Percentiles rank a stretch among this genome's conserved stretches.
These are phyloP conservation scores for Aspergillus hiratsukae DNA, from an alignment of 2,329 filamentous ascomycete species.

Conservation along the genomic window DNA sequence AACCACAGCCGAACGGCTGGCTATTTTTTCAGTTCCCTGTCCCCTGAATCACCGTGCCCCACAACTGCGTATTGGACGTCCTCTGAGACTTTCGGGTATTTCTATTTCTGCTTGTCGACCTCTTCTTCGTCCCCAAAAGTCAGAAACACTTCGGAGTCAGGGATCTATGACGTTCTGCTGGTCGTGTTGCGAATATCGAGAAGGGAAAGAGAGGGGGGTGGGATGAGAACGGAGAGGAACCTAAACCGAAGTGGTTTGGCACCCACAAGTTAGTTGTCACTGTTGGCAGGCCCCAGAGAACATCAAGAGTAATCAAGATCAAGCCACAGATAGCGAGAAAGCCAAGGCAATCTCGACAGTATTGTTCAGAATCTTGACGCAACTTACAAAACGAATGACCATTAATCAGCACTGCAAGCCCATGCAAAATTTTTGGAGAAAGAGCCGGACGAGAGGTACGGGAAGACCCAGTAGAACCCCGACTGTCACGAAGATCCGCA, in stretches of 20 bases:
- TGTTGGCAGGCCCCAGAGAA: neutral
- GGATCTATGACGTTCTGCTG: neutral
- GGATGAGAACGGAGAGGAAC: neutral
- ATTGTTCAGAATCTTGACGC: neutral
- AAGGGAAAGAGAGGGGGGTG: neutral
- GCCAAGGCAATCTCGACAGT: neutral
- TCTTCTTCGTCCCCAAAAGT: neutral
- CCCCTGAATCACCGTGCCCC: neutral
- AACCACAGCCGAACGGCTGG: constrained; percentile 23
- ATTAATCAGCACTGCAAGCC: neutral
- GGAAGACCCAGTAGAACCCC: neutral
- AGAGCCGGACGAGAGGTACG: neutral
- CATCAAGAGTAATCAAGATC: neutral
- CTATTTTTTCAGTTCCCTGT: constrained; percentile 14
- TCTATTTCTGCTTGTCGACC: neutral
- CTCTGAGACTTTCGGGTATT: neutral
- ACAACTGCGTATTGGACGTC: neutral
- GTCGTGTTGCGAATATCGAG: neutral
- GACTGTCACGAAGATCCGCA: neutral
- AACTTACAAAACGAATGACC: neutral
- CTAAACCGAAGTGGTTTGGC: neutral
- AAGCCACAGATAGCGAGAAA: neutral
- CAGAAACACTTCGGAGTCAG: neutral
- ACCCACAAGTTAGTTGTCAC: neutral
- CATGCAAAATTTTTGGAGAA: neutral